Evolutionary conservation across 2,329 filamentous ascomycete species (phyloP).

Genomic region (Corniculantispora saksenae): DNA sequence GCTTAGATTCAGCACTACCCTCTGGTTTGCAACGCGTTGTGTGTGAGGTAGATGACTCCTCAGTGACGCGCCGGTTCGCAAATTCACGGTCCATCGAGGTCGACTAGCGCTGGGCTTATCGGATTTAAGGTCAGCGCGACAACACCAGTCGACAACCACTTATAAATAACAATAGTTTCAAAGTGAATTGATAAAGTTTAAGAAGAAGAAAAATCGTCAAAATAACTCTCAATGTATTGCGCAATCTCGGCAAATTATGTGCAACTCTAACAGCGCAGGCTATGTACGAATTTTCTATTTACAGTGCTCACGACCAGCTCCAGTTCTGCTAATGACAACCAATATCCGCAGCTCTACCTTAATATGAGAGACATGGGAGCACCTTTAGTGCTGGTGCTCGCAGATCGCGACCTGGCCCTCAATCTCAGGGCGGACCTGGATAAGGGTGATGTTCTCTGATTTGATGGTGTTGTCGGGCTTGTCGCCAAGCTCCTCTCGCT

Average conservation of each 20-base stretch:
- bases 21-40: not conserved
- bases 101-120: not conserved
- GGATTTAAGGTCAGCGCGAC: not conserved
- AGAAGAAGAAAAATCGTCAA: not conserved
- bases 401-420: conserved; percentile 8
- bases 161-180: not conserved
- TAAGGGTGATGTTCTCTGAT: conserved; percentile 19
- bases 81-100: not conserved
- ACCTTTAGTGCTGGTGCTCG: not conserved
- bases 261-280: not conserved
- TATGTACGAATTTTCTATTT: not conserved
- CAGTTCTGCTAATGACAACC: not conserved
- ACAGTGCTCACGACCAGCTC: not conserved
- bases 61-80: not conserved
- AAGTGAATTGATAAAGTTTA: not conserved
- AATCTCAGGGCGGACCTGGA: conserved; percentile 12
- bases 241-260: not conserved
- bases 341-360: not conserved
- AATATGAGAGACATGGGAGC: not conserved
- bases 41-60: not conserved
- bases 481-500: conserved; percentile 2
- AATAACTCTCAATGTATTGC: not conserved
- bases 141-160: not conserved
- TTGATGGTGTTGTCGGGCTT: conserved; percentile 21
- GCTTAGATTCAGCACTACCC: not conserved